A percentile compares a stretch with the other conserved stretches of the same genome.
These are phyloP conservation scores for Ulota crispa DNA, from an alignment of 225 moss, liverwort and hornwort species.

Conservation along the genomic window DNA sequence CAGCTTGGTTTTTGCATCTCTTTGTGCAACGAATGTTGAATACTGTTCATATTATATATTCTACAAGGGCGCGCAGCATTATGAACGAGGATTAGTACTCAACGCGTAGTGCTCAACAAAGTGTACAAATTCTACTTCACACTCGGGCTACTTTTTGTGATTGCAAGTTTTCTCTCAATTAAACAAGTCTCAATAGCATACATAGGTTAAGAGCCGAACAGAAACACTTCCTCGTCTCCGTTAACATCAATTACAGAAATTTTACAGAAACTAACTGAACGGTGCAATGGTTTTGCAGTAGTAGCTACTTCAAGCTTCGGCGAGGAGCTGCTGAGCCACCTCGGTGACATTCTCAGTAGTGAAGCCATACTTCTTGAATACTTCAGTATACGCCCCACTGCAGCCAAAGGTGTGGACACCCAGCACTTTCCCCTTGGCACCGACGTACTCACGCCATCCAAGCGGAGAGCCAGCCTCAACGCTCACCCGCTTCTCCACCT, in stretches of 20 bases:
- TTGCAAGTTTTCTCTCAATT: neutral
- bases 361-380: slow-evolving; percentile 70
- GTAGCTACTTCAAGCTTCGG: neutral
- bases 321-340: slow-evolving; percentile 46
- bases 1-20: neutral
- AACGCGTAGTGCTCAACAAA: neutral
- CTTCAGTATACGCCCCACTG: slow-evolving; percentile 71
- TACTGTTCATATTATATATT: neutral
- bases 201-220: slow-evolving; percentile 18
- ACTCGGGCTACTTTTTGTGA: neutral
- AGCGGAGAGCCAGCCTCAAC: slow-evolving; percentile 78
- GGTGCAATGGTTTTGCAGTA: no score
- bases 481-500: slow-evolving; percentile 53
- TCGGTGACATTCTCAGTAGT: slow-evolving; percentile 47
- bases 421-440: slow-evolving; percentile 50
- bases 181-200: slow-evolving; percentile 1
- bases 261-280: neutral
- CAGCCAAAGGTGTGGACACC: slow-evolving; percentile 64
- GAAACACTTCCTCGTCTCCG: neutral
- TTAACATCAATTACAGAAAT: slow-evolving; percentile 4
- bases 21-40: neutral
- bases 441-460: slow-evolving; percentile 79
- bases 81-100: neutral
- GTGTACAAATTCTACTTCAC: neutral
- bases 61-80: neutral